phyloP scores from a whole-genome alignment of 768 basidiomycete species.

The Tricholoma sp. region DNA sequence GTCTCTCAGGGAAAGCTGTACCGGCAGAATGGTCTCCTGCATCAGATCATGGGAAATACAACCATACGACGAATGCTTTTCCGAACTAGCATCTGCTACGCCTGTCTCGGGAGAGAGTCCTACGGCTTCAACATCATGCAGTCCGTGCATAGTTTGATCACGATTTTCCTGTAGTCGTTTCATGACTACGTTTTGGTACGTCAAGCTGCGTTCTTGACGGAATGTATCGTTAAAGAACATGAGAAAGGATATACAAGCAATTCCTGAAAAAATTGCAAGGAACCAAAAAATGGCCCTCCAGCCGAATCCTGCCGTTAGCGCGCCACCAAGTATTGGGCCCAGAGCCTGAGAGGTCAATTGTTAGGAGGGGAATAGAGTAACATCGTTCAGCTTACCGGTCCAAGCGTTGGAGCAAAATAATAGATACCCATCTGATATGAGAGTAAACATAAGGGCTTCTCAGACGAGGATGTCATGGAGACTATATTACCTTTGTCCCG shows the following conservation, averaged over 20 bases:
- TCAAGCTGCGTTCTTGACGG: conserved; percentile 49
- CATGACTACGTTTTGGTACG: conserved; percentile 66
- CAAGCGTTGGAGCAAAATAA: conserved; percentile 75
- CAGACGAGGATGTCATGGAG: not conserved
- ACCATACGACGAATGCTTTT: conserved; percentile 15
- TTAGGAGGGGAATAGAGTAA: not conserved
- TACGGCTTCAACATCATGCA: not conserved
- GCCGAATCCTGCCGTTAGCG: conserved; percentile 55
- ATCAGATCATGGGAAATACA: conserved; percentile 12
- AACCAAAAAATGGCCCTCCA: conserved; percentile 90
- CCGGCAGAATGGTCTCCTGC: conserved; percentile 9
- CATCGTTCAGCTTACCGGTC: conserved; percentile 36
- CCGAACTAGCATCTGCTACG: conserved; percentile 8
- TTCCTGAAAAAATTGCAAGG: conserved; percentile 56
- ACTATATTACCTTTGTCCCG: conserved; percentile 36
- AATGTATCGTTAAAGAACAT: conserved; percentile 60
- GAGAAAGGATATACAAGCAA: conserved; percentile 51
- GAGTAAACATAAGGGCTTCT: not conserved
- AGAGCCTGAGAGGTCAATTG: conserved; percentile 30
- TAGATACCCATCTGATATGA: conserved; percentile 62
- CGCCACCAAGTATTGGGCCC: conserved; percentile 70
- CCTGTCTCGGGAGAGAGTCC: not conserved
- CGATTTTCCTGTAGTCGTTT: conserved; percentile 28
- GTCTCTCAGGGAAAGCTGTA: conserved; percentile 60
- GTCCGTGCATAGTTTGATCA: not conserved